Conservation (phyloP, 441 rosid species). For the Mallotus japonicus region DNA sequence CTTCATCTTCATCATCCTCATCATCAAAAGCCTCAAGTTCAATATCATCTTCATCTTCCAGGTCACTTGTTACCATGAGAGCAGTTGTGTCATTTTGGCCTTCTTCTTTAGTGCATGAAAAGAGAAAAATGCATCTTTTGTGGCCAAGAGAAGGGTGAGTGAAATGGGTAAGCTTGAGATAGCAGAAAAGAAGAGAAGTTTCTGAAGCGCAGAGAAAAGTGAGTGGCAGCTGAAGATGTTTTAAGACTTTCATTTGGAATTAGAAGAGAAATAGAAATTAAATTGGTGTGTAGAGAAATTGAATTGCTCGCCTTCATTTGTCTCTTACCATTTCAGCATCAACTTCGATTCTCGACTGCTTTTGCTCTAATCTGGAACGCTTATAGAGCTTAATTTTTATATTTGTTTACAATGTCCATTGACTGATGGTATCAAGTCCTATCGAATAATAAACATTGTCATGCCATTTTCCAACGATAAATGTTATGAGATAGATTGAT, state of each 20-base stretch:
- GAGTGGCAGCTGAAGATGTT: conserved; percentile 9
- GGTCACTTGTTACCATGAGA: conserved; percentile 29
- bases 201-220: conserved; percentile 9
- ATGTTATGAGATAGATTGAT: too few relatives aligned
- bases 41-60: conserved; percentile 37
- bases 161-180: conserved; percentile 23
- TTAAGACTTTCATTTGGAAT: conserved; percentile 12
- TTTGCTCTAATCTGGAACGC: too few relatives aligned
- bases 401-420: too few relatives aligned
- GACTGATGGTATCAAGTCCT: too few relatives aligned
- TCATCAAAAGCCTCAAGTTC: conserved; percentile 42
- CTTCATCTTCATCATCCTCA: conserved; percentile 31
- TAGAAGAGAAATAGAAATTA: conserved; percentile 16
- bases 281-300: conserved; percentile 5
- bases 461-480: too few relatives aligned
- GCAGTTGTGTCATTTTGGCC: conserved; percentile 18
- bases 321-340: neutral
- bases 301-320: conserved; percentile 12
- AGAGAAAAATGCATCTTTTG: conserved; percentile 17
- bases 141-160: conserved; percentile 1
- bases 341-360: too few relatives aligned
- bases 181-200: conserved; percentile 25
- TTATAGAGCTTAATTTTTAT: too few relatives aligned
- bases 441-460: too few relatives aligned
- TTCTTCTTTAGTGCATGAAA: conserved; percentile 25